Percentiles rank a stretch among this genome's conserved stretches.
Evolutionary conservation across 805 yeast species (phyloP).

Genomic region (Barnettozyma wickerhamii): DNA sequence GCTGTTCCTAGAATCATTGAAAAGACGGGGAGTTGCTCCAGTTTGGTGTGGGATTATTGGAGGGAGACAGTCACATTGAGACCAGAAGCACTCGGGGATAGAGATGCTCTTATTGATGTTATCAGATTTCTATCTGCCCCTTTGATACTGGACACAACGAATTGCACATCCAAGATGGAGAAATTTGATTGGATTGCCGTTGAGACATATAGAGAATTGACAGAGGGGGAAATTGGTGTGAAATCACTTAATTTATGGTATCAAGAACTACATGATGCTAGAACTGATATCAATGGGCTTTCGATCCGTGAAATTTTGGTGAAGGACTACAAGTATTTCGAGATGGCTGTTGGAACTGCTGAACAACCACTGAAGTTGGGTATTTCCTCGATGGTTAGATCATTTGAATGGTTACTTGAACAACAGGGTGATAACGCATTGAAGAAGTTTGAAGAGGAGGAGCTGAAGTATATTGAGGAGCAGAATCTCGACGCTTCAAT

Average conservation of each 20-base stretch:
- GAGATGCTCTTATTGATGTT: conserved; percentile 9
- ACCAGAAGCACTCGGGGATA: conserved; percentile 12
- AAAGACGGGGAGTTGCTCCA: conserved; percentile 73
- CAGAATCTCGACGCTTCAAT: conserved; percentile 27
- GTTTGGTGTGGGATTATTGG: conserved; percentile 69
- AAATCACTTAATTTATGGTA: conserved; percentile 17
- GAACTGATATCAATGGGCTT: conserved; percentile 61
- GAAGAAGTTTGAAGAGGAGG: conserved; percentile 24
- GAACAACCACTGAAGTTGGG: conserved; percentile 46
- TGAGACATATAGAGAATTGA: conserved; percentile 29
- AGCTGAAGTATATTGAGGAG: conserved; percentile 27
- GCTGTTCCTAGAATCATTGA: conserved; percentile 61
- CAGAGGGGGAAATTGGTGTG: not conserved
- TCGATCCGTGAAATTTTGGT: conserved; percentile 56
- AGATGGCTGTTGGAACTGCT: conserved; percentile 28
- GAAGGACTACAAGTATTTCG: conserved; percentile 82
- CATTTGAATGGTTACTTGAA: conserved; percentile 39
- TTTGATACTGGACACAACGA: conserved; percentile 69
- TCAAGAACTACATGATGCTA: conserved; percentile 40
- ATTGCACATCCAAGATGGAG: conserved; percentile 61
- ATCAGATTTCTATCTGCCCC: conserved; percentile 56
- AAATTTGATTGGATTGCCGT: conserved; percentile 48
- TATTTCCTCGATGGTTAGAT: conserved; percentile 68
- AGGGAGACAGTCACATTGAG: not conserved
- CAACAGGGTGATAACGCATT: conserved; percentile 15